phyloP scores from a whole-genome alignment of 495 filamentous ascomycete species.

The Neurospora sp. region DNA sequence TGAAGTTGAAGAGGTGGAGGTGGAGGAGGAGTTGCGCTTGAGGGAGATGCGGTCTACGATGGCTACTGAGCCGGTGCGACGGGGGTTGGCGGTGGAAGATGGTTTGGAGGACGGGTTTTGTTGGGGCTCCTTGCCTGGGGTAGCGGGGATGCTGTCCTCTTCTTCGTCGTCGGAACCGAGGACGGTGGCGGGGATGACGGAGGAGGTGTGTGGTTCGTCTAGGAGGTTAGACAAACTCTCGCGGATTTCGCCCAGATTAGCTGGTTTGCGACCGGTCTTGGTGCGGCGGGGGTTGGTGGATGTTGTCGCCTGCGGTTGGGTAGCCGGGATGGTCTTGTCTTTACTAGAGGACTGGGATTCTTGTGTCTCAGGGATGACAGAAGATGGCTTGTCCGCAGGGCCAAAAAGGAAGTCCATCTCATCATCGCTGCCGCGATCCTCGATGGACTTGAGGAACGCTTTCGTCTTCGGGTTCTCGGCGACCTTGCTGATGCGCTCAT shows the following conservation, averaged over 20 bases:
- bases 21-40: conserved; percentile 45
- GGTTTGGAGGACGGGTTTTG: conserved; percentile 5
- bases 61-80: conserved; percentile 28
- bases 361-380: conserved; percentile 9
- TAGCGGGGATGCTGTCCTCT: neutral
- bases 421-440: conserved; percentile 71
- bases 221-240: conserved; percentile 72
- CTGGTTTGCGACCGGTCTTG: conserved; percentile 47
- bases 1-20: conserved; percentile 24
- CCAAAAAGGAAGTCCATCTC: conserved; percentile 66
- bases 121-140: neutral
- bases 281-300: conserved; percentile 57
- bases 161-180: conserved; percentile 31
- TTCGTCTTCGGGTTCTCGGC: conserved; percentile 82
- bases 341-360: conserved; percentile 29
- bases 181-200: conserved; percentile 37
- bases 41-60: conserved; percentile 78
- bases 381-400: conserved; percentile 29
- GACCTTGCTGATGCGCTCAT: conserved; percentile 83
- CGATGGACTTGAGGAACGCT: conserved; percentile 83
- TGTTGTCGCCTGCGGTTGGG: conserved; percentile 27
- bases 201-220: conserved; percentile 46
- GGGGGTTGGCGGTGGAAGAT: conserved; percentile 14
- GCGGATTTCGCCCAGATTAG: conserved; percentile 67
- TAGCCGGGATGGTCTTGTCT: conserved; percentile 33